Evolutionary conservation across 768 basidiomycete genomes (phyloP), one percentile per base, ranked within the genome.

Genomic region (Kwoniella shandongensis): DNA sequence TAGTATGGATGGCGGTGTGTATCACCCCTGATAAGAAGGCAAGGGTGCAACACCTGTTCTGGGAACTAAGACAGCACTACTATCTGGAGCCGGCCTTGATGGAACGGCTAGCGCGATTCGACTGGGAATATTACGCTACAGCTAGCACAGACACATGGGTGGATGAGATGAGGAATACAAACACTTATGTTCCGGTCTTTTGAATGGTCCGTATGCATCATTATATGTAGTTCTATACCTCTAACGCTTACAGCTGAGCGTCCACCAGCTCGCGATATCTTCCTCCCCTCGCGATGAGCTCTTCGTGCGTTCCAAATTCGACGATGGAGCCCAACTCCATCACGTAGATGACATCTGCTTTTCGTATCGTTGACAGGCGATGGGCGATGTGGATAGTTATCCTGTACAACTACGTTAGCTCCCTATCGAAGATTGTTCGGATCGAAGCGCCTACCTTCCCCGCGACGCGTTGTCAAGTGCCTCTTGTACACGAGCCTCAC

Each of bases 371-470:
- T 4, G 68, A 70, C 2, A 76, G 54, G 18, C 73, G 65, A 51
- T 76, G 74, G 8, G 74, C 75, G 48, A 77, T 72, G 38, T 61
- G 66, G 41, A 75, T 70, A 2, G 71, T 75, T 20, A 70, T 63
- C 20, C 63, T 56, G 50, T 11, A n/a, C 6, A 13, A 12, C 8
- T 13, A 30, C 11, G 32, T 50, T 48, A 54, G 41, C 32, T 30
- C 12, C 12, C 20, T 18, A 30, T 23, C 20, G 40, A 48, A 44
- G n/a, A 44, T 40, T 49, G 42, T 38, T 47, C n/a, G n/a, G n/a
- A n/a, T 26, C n/a, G 56, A 59, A 13, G 5, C 6, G 36, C 61
- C 38, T 39, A 62, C 44, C 73, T 51, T 25, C 67, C 67, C 20
- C 51, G 38, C 2, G 69, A 63, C 1, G 72, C 73, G 41, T 65